Percentiles rank a stretch among this genome's conserved stretches.
These are phyloP conservation scores for Phaeosphaeriaceae sp. DNA, from an alignment of 2,329 filamentous ascomycete genomes.

Conservation along the genomic window DNA sequence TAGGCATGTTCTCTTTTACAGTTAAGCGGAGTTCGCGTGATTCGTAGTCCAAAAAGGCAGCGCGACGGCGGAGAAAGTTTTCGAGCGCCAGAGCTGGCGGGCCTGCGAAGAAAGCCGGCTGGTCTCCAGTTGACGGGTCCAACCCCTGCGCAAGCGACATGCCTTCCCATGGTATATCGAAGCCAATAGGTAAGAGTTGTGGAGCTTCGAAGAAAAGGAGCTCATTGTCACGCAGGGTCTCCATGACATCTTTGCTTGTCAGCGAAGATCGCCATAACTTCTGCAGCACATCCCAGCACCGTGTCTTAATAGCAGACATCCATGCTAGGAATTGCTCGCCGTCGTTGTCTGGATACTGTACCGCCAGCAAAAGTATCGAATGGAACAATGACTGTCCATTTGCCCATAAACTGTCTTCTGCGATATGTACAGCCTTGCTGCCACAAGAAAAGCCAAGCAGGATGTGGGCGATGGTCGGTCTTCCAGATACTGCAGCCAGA, in stretches of 20 bases:
- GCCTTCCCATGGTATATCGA: constrained; percentile 77
- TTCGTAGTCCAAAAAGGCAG: constrained; percentile 82
- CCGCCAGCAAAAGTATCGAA: constrained; percentile 73
- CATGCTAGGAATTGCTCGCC: constrained; percentile 50
- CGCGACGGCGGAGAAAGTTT: constrained; percentile 79
- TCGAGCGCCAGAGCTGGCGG: constrained; percentile 73
- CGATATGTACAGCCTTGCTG: constrained; percentile 71
- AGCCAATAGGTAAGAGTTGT: constrained; percentile 73
- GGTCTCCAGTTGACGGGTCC: constrained; percentile 24
- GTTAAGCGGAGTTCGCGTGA: constrained; percentile 83
- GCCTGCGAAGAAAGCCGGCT: constrained; percentile 71
- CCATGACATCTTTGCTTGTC: constrained; percentile 75
- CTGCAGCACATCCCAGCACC: constrained; percentile 68
- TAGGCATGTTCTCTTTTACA: constrained; percentile 71
- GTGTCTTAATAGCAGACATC: constrained; percentile 52
- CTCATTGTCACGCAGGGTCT: constrained; percentile 79
- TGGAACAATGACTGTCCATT: constrained; percentile 82
- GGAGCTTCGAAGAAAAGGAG: constrained; percentile 80
- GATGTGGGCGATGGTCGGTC: constrained; percentile 88
- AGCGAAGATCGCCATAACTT: constrained; percentile 84
- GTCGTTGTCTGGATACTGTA: constrained; percentile 71
- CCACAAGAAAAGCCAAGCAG: constrained; percentile 86
- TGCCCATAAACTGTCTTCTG: constrained; percentile 73
- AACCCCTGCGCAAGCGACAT: constrained; percentile 59
- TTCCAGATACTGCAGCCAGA: constrained; percentile 74